Evolutionary conservation across 2,329 filamentous ascomycete genomes (phyloP), one percentile per base, ranked within the genome.

Genomic region (Neoscytalidium dimidiatum): DNA sequence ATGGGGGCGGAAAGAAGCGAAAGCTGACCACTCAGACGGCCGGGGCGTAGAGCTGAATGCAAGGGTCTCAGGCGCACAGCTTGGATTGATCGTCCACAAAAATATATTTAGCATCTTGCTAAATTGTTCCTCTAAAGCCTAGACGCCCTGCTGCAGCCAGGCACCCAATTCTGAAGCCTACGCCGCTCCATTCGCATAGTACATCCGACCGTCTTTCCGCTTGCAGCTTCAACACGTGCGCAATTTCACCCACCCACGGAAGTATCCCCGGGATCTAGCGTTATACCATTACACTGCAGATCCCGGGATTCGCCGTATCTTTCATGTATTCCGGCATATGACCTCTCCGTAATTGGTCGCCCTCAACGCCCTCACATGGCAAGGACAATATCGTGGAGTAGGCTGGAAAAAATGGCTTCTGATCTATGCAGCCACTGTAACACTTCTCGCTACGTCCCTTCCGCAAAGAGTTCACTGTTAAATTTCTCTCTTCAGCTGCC

Each of bases 31-130:
- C n/a, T 33, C 56, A 60, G 43, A n/a, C 9, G 23, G 21, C 19
- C 43, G 41, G 56, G 11, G 56, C 28, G 19, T 21, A 13, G 26
- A 60, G 41, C 56, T 60, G 38, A 60, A 60, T 33, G 41, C 56
- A 60, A 60, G 53, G 35, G 53, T 14, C 35, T 19, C 9, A 4
- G 52, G 13, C 11, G 43, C 52, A 29, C 52, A n/a, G 21, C 33
- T 43, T 28, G 33, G 28, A 41, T 26, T 35, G 14, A 14, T 3
- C 26, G 3, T 26, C 48, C 13, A 41, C 4, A 5, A 49, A 8
- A 4, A 17, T 49, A 57, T 43, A 58, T 29, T 28, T 58, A 58
- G 53, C 14, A 14, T 11, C 4, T 14, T 13, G 7, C 29, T 29
- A 4, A 33, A 29, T 6, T 29, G 29, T 8, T 29, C 11, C 29